phyloP scores from a whole-genome alignment of 1,284 basidiomycete species.

The Cutaneotrichosporon dermatis region DNA sequence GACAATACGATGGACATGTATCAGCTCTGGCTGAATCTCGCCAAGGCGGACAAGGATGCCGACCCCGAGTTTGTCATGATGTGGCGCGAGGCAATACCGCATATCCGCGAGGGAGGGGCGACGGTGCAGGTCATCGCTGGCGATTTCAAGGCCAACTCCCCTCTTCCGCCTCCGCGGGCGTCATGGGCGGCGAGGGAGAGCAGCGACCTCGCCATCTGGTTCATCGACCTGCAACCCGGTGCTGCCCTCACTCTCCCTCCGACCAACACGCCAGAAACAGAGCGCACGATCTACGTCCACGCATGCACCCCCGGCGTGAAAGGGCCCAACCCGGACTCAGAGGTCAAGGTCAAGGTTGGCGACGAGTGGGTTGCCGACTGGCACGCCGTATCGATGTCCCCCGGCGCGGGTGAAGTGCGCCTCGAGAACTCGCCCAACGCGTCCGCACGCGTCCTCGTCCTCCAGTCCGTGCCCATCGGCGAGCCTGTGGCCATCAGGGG shows the following conservation, averaged over 20 bases:
- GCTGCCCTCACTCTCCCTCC: constrained; percentile 7
- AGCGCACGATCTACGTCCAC: constrained; percentile 18
- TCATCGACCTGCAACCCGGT: constrained; percentile 13
- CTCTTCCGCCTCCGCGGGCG: constrained; percentile 7
- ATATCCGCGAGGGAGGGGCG: constrained; percentile 1
- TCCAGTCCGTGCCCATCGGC: constrained; percentile 13
- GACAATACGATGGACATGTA: constrained; percentile 17
- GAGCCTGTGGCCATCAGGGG: constrained; percentile 17
- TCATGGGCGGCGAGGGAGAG: constrained; percentile 4
- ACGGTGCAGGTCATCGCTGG: constrained; percentile 13
- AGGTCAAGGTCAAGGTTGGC: not conserved
- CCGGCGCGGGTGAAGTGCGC: not conserved
- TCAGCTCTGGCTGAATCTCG: constrained; percentile 21
- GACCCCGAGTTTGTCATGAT: constrained; percentile 19
- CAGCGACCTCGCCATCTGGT: constrained; percentile 15
- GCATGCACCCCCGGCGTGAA: constrained; percentile 8
- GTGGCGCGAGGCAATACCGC: constrained; percentile 17
- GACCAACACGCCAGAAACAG: not conserved
- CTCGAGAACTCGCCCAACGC: constrained; percentile 3
- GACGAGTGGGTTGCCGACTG: constrained; percentile 6
- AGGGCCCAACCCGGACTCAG: not conserved
- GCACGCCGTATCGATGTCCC: constrained; percentile 2
- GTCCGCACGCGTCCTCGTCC: constrained; percentile 9
- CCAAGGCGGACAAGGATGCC: constrained; percentile 8
- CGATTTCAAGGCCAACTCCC: constrained; percentile 1